Conservation (phyloP, 2,329 filamentous ascomycete species). For the Chalaropsis ovoidea region DNA sequence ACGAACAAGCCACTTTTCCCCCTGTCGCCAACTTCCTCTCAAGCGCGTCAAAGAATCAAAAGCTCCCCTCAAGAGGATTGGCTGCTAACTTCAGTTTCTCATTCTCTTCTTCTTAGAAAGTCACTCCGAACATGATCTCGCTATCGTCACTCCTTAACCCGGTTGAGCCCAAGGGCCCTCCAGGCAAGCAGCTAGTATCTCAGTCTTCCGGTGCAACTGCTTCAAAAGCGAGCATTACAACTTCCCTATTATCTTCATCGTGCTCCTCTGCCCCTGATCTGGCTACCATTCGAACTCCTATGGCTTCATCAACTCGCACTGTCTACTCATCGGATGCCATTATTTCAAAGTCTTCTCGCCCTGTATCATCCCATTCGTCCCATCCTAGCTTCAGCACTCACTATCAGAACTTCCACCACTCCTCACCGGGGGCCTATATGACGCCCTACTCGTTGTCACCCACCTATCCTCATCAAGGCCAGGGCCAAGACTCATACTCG, state of each 20-base stretch:
- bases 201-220: background rate
- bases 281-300: background rate
- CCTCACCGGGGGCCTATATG: background rate
- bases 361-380: background rate
- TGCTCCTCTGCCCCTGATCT: background rate
- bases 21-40: background rate
- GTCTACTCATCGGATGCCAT: background rate
- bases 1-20: background rate
- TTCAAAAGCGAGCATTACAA: background rate
- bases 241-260: background rate
- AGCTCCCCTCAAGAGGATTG: background rate
- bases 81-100: background rate
- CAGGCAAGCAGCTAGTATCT: background rate
- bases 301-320: background rate
- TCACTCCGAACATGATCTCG: conserved; percentile 44
- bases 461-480: background rate
- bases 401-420: background rate
- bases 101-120: background rate
- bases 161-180: conserved; percentile 37
- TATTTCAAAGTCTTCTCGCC: background rate
- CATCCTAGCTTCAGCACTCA: conserved; percentile 2
- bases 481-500: background rate
- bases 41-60: background rate
- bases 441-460: background rate
- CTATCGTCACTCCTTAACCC: conserved; percentile 59